phyloP scores from a whole-genome alignment of 257 asterid genomes.

The Pogostemon cablin region DNA sequence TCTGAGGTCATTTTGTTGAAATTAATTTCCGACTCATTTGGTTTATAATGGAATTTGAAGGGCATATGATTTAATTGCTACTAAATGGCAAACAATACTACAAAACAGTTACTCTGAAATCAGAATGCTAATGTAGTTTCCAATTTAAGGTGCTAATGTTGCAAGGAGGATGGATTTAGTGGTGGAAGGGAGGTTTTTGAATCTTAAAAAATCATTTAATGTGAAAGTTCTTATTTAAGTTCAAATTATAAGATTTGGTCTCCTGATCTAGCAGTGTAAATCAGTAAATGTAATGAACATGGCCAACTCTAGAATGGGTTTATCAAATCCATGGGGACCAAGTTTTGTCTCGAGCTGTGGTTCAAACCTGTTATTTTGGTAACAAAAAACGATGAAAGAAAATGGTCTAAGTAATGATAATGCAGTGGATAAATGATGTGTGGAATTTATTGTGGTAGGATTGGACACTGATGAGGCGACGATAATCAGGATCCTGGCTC shows the following conservation, averaged over 20 bases:
- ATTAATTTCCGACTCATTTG: not conserved
- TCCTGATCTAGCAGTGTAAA: too few species aligned
- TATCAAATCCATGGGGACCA: too few species aligned
- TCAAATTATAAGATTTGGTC: too few species aligned
- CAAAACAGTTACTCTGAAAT: not conserved
- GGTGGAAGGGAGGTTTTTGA: too few species aligned
- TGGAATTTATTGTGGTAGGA: slow-evolving; percentile 47
- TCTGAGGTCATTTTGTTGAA: not conserved
- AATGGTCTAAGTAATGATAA: not conserved
- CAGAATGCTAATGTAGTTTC: not conserved
- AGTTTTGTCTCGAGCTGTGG: not conserved
- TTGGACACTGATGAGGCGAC: slow-evolving; percentile 79
- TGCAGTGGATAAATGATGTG: not conserved
- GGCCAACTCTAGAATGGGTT: too few species aligned
- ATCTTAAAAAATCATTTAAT: too few species aligned
- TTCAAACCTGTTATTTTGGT: not conserved
- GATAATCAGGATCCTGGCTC: slow-evolving; percentile 73
- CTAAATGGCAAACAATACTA: not conserved
- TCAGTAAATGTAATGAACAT: too few species aligned
- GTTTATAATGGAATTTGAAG: not conserved
- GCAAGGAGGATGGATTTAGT: too few species aligned
- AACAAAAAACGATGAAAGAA: slow-evolving; percentile 1
- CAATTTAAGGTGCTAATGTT: not conserved
- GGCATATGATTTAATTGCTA: not conserved
- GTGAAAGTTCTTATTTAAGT: too few species aligned